Conservation (phyloP, 2,329 filamentous ascomycete genomes). For the Pseudogymnoascus sp. region DNA sequence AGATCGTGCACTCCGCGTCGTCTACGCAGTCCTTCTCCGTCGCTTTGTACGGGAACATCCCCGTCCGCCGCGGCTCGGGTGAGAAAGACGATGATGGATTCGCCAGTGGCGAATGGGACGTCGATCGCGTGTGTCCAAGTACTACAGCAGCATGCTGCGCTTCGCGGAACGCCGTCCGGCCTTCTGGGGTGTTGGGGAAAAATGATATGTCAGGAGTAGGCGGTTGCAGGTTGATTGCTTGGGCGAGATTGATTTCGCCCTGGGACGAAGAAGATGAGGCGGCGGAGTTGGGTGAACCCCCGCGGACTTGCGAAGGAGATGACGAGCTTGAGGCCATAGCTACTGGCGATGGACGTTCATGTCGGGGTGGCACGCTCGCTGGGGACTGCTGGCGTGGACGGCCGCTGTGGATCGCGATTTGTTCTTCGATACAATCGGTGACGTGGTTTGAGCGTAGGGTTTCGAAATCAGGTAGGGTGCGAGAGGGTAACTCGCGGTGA, state of each 20-base stretch:
- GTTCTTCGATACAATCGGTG: slow-evolving; percentile 40
- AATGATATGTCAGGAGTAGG: background rate
- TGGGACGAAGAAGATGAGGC: slow-evolving; percentile 13
- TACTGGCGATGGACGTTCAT: slow-evolving; percentile 13
- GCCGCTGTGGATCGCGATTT: slow-evolving; percentile 13
- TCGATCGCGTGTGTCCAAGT: slow-evolving; percentile 10
- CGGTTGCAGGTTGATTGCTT: slow-evolving; percentile 3
- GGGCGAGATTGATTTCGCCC: background rate
- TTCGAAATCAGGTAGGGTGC: slow-evolving; percentile 45
- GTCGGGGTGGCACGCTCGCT: slow-evolving; percentile 10
- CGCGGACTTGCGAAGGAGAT: slow-evolving; percentile 4
- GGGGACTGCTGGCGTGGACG: slow-evolving; percentile 9
- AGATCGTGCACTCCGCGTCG: slow-evolving; percentile 60
- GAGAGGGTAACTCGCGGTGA: slow-evolving; percentile 59
- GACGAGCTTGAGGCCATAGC: slow-evolving; percentile 17
- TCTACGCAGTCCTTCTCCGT: slow-evolving; percentile 64
- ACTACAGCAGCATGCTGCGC: slow-evolving; percentile 19
- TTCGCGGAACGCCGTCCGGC: slow-evolving; percentile 18
- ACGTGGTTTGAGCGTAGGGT: slow-evolving; percentile 50
- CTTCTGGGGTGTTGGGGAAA: slow-evolving; percentile 16
- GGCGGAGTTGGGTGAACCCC: slow-evolving; percentile 12
- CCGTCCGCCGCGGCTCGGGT: slow-evolving; percentile 37
- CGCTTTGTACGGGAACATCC: slow-evolving; percentile 55
- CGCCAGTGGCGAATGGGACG: background rate
- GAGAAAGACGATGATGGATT: background rate